These are phyloP conservation scores for Thozetella sp. DNA, from an alignment of 495 filamentous ascomycete species.

Conservation along the genomic window DNA sequence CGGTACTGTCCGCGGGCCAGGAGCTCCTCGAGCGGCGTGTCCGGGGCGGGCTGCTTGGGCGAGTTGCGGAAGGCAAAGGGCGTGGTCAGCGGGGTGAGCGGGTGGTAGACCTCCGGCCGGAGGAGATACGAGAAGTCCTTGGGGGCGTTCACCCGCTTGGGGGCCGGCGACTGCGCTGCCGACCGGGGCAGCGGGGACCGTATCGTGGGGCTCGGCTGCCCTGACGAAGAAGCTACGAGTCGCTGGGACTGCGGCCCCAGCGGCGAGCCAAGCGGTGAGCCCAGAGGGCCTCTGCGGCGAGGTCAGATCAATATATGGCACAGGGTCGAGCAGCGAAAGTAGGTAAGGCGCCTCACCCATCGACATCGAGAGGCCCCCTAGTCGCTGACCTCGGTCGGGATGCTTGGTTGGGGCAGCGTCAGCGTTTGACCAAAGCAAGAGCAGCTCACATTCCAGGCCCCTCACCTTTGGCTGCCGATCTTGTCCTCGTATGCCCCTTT, in stretches of 20 bases:
- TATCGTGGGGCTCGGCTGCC: slow-evolving; percentile 15
- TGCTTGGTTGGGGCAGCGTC: slow-evolving; percentile 25
- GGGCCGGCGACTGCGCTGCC: slow-evolving; percentile 16
- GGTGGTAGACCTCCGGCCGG: slow-evolving; percentile 78
- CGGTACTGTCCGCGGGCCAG: slow-evolving; percentile 65
- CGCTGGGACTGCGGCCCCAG: slow-evolving; percentile 1
- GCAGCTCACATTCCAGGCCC: slow-evolving; percentile 3
- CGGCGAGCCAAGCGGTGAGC: slow-evolving; percentile 8
- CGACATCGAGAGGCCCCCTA: slow-evolving; percentile 57
- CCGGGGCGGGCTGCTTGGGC: slow-evolving; percentile 39
- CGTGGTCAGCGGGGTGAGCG: slow-evolving; percentile 65
- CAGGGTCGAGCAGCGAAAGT: neutral
- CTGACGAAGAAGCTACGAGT: slow-evolving; percentile 8
- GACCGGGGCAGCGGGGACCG: slow-evolving; percentile 21
- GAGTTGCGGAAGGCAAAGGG: slow-evolving; percentile 63
- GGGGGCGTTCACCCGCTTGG: slow-evolving; percentile 24
- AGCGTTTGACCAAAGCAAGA: slow-evolving; percentile 1
- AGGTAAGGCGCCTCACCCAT: slow-evolving; percentile 43
- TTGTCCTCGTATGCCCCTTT: slow-evolving; percentile 36
- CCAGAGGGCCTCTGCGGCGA: slow-evolving; percentile 21
- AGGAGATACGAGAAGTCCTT: slow-evolving; percentile 83
- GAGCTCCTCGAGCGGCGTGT: slow-evolving; percentile 54
- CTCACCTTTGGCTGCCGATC: slow-evolving; percentile 41
- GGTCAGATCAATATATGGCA: slow-evolving; percentile 9
- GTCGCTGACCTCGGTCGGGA: slow-evolving; percentile 51